A percentile compares a stretch with the other conserved stretches of the same genome.
phyloP scores from a whole-genome alignment of 805 yeast genomes.

The Isabelozyma pseudorhagii region DNA sequence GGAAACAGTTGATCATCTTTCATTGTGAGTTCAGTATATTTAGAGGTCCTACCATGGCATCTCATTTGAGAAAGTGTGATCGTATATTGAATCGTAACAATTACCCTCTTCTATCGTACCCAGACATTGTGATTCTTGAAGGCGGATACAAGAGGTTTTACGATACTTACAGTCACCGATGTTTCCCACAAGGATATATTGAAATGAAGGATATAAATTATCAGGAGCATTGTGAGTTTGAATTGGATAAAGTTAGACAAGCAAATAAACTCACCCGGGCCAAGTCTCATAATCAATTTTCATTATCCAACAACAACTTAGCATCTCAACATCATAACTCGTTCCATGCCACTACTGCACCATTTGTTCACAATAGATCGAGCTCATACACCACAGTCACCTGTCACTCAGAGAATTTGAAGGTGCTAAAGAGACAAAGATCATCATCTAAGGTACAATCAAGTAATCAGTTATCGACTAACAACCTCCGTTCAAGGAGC shows the following conservation, averaged over 20 bases:
- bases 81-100: slow-evolving; percentile 66
- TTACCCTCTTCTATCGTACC: slow-evolving; percentile 82
- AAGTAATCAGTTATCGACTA: too few relatives aligned
- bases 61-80: slow-evolving; percentile 79
- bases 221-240: slow-evolving; percentile 42
- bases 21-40: slow-evolving; percentile 94
- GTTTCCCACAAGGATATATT: slow-evolving; percentile 76
- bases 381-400: slow-evolving; percentile 28
- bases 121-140: slow-evolving; percentile 82
- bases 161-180: slow-evolving; percentile 52
- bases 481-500: too few relatives aligned
- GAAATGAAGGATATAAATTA: slow-evolving; percentile 64
- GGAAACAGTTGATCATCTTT: slow-evolving; percentile 61
- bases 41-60: slow-evolving; percentile 93
- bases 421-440: slow-evolving; percentile 30
- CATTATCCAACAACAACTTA: slow-evolving; percentile 10
- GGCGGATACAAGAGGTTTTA: slow-evolving; percentile 89
- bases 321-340: background rate
- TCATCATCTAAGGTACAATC: slow-evolving; percentile 9
- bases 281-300: slow-evolving; percentile 20
- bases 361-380: slow-evolving; percentile 18
- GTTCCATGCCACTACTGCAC: background rate
- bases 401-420: slow-evolving; percentile 21
- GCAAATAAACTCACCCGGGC: slow-evolving; percentile 41
- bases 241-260: slow-evolving; percentile 41